Evolutionary conservation across 2,329 filamentous ascomycete genomes (phyloP), one percentile per base, ranked within the genome.

Genomic region (Cyanodermella asteris): DNA sequence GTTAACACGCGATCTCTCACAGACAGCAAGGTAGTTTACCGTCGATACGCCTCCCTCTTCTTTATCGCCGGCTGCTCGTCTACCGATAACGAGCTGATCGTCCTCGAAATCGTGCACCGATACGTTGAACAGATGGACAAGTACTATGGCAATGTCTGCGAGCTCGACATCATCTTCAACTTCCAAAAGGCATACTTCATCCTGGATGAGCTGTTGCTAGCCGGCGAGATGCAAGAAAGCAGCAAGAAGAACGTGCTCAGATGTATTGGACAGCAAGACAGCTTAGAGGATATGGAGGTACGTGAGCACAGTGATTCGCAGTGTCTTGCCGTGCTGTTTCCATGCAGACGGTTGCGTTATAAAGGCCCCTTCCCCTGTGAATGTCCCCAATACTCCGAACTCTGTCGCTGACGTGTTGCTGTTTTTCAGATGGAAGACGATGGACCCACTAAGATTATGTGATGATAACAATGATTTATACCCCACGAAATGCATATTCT

Each of bases 41-140:
- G 87, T 42, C 80, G 87, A 49, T 97, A 97, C 53, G 87, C 87
- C 33, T 94, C 87, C 30, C 72, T 97, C 33, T 97, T 94, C 63
- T 97, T 97, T 63, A 97, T 97, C 49, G 82, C 84, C 43, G 87
- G 87, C 41, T 91, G 81, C 56, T 73, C 81, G 27, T 82, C 82
- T n/a, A 81, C 80, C 34, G 87, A 97, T 53, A 97, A 97, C 53
- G 87, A 97, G 49, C 60, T 97, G 45, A 93, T 94, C 49, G 91
- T 80, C 13, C 78, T 97, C 46, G 87, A 97, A 52, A 81, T 97
- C 46, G 90, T 97, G 42, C 87, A 97, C 52, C 80, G 87, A 53
- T 97, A 97, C 49, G 87, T 97, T 45, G 87, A 97, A 53, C 87
- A 97, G 56, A 97, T 97, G 87, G 87, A 97, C 63, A 97, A 97